These are phyloP conservation scores for Colletotrichum tofieldiae DNA, from an alignment of 2,329 filamentous ascomycete genomes.

Conservation along the genomic window DNA sequence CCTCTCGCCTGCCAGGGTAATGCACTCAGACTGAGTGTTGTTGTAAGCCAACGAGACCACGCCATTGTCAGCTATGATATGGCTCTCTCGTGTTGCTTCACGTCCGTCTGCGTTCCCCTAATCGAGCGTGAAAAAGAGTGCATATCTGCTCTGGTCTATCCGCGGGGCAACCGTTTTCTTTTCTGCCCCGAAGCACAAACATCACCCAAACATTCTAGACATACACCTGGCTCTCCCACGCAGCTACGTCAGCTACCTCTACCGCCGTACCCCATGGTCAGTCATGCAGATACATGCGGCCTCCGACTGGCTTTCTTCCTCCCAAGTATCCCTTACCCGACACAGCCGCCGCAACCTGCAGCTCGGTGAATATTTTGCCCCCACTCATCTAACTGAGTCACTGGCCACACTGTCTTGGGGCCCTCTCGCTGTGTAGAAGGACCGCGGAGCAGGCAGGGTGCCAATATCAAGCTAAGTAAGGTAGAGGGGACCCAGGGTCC, in stretches of 20 bases:
- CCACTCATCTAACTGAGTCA: conserved; percentile 44
- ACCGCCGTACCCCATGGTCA: not conserved
- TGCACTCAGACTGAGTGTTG: too few relatives aligned
- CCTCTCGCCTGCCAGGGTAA: not conserved
- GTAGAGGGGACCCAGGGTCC: not conserved
- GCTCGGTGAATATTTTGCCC: not conserved
- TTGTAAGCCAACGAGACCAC: not conserved
- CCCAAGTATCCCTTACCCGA: not conserved
- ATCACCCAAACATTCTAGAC: not conserved
- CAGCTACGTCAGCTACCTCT: conserved; percentile 4
- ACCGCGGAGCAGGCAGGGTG: not conserved
- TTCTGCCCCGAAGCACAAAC: not conserved
- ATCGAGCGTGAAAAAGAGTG: too few relatives aligned
- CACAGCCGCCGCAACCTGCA: conserved; percentile 10
- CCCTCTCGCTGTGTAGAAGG: not conserved
- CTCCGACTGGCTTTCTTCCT: not conserved
- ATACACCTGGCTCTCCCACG: not conserved
- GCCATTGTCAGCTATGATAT: not conserved
- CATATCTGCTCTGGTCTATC: too few relatives aligned
- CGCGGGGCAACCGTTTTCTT: not conserved
- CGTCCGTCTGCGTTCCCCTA: not conserved
- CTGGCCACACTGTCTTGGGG: not conserved
- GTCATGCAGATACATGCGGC: not conserved
- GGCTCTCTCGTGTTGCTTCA: not conserved
- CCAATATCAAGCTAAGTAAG: not conserved